Conservation (phyloP, 2,329 filamentous ascomycete genomes). For the Penicillium hesseltinei region DNA sequence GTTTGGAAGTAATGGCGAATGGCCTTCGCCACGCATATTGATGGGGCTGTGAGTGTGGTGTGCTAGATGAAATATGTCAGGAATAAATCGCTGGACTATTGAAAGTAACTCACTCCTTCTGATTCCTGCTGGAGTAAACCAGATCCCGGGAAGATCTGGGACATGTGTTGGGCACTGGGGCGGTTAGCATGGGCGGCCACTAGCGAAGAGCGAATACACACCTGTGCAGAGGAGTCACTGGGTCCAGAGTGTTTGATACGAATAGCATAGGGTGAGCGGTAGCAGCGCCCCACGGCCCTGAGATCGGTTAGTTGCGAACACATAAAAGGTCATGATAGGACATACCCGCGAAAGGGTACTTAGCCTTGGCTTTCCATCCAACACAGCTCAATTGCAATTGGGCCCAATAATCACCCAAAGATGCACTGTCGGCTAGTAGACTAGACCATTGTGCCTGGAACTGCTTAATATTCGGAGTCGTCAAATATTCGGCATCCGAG, state of each 20-base stretch:
- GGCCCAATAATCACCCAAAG: constrained; percentile 41
- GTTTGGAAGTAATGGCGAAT: constrained; percentile 46
- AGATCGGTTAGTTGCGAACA: background rate
- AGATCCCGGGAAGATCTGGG: constrained; percentile 43
- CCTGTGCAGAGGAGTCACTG: constrained; percentile 55
- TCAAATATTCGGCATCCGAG: constrained; percentile 30
- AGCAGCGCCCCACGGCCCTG: constrained; percentile 30
- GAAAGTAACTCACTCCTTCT: constrained; percentile 37
- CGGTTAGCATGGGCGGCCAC: background rate
- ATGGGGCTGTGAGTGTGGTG: constrained; percentile 36
- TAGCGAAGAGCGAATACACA: constrained; percentile 5
- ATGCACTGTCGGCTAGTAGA: constrained; percentile 25
- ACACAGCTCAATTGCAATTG: constrained; percentile 37
- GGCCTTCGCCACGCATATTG: constrained; percentile 35
- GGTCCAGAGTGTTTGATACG: constrained; percentile 58
- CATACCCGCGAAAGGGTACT: constrained; percentile 39
- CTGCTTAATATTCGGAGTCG: constrained; percentile 12
- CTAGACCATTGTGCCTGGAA: constrained; percentile 27
- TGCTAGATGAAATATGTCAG: constrained; percentile 23
- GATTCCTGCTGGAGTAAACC: constrained; percentile 47
- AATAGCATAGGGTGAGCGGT: constrained; percentile 56
- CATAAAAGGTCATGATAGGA: background rate
- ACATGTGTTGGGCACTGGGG: constrained; percentile 37
- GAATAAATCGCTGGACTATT: background rate
- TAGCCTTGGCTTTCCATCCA: constrained; percentile 36